Percentiles rank a stretch among this genome's conserved stretches.
These are phyloP conservation scores for Pseudogymnoascus sp. DNA, from an alignment of 2,329 filamentous ascomycete species.

Conservation along the genomic window DNA sequence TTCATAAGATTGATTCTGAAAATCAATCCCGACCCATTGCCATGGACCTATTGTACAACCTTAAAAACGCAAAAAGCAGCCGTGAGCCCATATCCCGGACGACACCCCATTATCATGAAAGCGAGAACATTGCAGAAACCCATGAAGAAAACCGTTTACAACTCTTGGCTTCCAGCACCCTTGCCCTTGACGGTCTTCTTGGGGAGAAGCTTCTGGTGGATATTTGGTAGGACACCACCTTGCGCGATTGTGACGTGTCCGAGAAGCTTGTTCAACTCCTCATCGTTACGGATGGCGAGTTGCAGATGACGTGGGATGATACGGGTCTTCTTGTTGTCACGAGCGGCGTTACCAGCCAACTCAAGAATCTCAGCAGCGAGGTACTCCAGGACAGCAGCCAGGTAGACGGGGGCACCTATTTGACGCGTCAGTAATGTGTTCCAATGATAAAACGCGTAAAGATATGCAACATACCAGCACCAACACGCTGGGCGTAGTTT, in stretches of 20 bases:
- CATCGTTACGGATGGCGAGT: slow-evolving; percentile 98
- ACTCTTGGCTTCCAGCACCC: slow-evolving; percentile 89
- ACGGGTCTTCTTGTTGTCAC: slow-evolving; percentile 99
- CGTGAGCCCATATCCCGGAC: slow-evolving; percentile 68
- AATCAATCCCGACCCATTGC: slow-evolving; percentile 35
- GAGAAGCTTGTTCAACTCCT: slow-evolving; percentile 98
- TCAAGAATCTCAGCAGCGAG: slow-evolving; percentile 98
- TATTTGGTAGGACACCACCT: slow-evolving; percentile 94
- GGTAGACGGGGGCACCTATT: slow-evolving; percentile 80
- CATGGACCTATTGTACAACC: slow-evolving; percentile 71
- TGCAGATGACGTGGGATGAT: slow-evolving; percentile 99
- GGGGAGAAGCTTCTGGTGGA: slow-evolving; percentile 95
- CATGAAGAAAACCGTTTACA: slow-evolving; percentile 59
- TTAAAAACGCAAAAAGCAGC: slow-evolving; percentile 52
- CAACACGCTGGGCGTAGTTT: slow-evolving; percentile 99
- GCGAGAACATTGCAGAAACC: slow-evolving; percentile 50
- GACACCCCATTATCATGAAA: slow-evolving; percentile 66
- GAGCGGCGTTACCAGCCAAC: slow-evolving; percentile 94
- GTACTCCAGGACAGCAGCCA: slow-evolving; percentile 96
- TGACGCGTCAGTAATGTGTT: slow-evolving; percentile 23
- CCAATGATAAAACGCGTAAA: slow-evolving; percentile 7
- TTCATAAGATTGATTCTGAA: slow-evolving; percentile 30
- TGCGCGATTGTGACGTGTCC: slow-evolving; percentile 95
- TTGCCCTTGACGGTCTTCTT: slow-evolving; percentile 98
- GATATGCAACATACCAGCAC: slow-evolving; percentile 60